Conservation (phyloP, 495 filamentous ascomycete genomes). For the Penicillium antarcticum region DNA sequence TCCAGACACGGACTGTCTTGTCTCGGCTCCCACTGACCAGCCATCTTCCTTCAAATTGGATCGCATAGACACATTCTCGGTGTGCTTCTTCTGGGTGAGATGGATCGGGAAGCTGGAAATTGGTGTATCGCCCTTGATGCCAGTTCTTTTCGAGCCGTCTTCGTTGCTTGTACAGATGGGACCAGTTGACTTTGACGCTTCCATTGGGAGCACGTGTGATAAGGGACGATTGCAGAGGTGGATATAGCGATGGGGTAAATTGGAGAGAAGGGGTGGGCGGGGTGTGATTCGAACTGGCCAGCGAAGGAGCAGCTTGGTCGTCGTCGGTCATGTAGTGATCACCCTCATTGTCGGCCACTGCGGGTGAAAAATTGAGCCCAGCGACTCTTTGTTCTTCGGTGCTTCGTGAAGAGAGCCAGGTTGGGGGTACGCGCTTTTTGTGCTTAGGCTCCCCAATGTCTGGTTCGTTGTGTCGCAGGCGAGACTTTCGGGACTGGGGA, state of each 20-base stretch:
- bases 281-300: slow-evolving; percentile 1
- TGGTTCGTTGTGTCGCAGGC: slow-evolving; percentile 40
- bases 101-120: slow-evolving; percentile 88
- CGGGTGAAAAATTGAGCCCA: slow-evolving; percentile 9
- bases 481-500: slow-evolving; percentile 43
- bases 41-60: slow-evolving; percentile 80
- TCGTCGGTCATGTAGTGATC: slow-evolving; percentile 49
- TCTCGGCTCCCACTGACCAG: slow-evolving; percentile 94
- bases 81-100: slow-evolving; percentile 80
- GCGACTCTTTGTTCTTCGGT: background rate
- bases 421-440: slow-evolving; percentile 50
- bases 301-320: slow-evolving; percentile 14
- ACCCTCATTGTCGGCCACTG: slow-evolving; percentile 46
- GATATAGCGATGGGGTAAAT: slow-evolving; percentile 12
- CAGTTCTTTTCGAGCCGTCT: slow-evolving; percentile 86
- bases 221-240: slow-evolving; percentile 31
- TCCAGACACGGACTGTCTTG: slow-evolving; percentile 84
- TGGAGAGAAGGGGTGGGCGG: slow-evolving; percentile 7
- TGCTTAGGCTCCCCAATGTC: slow-evolving; percentile 46
- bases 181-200: slow-evolving; percentile 39
- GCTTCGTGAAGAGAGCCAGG: slow-evolving; percentile 37
- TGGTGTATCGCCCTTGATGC: slow-evolving; percentile 73
- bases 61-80: slow-evolving; percentile 88
- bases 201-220: slow-evolving; percentile 33
- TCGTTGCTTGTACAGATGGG: slow-evolving; percentile 86